Evolutionary conservation across 257 asterid species (phyloP), one percentile per base, ranked within the genome.

Genomic region (Primulina tabacum): DNA sequence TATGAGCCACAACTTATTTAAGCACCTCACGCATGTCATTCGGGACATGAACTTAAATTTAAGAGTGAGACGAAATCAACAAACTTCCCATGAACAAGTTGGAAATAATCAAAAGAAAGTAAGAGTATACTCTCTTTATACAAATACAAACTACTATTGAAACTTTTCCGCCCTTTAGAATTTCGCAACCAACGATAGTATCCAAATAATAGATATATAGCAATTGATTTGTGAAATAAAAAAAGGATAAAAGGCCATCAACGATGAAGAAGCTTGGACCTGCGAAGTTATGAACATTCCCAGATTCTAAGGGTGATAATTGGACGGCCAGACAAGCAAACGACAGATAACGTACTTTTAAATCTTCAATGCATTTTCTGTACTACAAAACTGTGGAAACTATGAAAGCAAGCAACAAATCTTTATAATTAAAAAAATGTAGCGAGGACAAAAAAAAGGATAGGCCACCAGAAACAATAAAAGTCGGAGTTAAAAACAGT

Each of bases 391-490:
- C 34, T 30, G 64, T 65, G 38, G 69, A 64, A 60, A 61, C 73
- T 62, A 67, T 63, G 56, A 76, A 74, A 79, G 73, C 67, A 67
- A 68, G 78, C 69, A 74, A 71, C 82, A 75, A 78, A 65, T 43
- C 62, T 17, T 63, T 75, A 53, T 71, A 58, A 73, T 63, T 72
- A 75, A 82, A 76, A 76, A 68, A 68, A 67, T 56, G 74, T 69
- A 71, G 67, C 73, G 71, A 64, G 64, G 82, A 76, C 76, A 53
- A 65, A 32, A 88, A 85, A 66, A 90, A 76, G 21, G 89, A 82
- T 76, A 68, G 82, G 79, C 82, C 80, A 85, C 85, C 90, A 71
- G 62, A 78, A 78, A 71, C 17, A 53, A 76, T 75, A 71, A 43
- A 38, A 38, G 12, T 43, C 5, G 55, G 55, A 43, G 55, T 43